phyloP scores from a whole-genome alignment of 2,329 filamentous ascomycete species.

The Phyllosticta ampelicida region DNA sequence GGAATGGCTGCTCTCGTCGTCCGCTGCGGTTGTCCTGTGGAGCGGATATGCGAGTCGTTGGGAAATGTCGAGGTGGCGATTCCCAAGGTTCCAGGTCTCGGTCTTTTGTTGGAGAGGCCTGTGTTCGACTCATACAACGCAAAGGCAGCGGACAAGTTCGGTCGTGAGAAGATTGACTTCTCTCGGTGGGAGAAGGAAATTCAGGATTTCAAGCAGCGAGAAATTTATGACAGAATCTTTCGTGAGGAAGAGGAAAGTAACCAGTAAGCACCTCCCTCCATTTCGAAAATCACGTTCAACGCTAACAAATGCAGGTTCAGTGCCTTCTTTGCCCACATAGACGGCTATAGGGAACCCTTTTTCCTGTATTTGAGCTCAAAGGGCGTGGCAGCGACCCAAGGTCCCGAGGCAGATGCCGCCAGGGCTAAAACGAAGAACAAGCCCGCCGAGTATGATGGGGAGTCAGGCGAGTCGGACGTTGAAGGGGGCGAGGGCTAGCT shows the following conservation, averaged over 20 bases:
- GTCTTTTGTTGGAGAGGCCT: constrained; percentile 77
- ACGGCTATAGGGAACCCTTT: constrained; percentile 39
- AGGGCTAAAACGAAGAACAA: constrained; percentile 1
- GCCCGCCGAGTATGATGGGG: constrained; percentile 2
- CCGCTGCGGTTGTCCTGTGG: constrained; percentile 66
- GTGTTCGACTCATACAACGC: constrained; percentile 86
- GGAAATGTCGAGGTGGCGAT: constrained; percentile 64
- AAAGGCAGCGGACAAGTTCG: constrained; percentile 52
- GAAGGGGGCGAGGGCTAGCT: constrained; percentile 5
- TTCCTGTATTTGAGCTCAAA: constrained; percentile 42
- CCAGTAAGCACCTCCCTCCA: constrained; percentile 50
- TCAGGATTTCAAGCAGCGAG: constrained; percentile 75
- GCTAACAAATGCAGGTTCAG: constrained; percentile 28
- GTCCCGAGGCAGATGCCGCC: constrained; percentile 1
- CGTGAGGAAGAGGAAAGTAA: constrained; percentile 79
- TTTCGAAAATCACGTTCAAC: not conserved
- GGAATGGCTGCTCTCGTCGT: constrained; percentile 79
- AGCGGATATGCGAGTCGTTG: constrained; percentile 66
- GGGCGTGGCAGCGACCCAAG: constrained; percentile 33
- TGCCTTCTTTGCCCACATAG: constrained; percentile 40
- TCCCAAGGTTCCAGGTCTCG: constrained; percentile 84
- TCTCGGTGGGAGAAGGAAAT: constrained; percentile 66
- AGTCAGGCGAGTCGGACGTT: constrained; percentile 1
- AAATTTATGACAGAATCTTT: constrained; percentile 91
- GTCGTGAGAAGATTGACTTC: constrained; percentile 65